Evolutionary conservation across 202 grass and related monocot species (phyloP).

Genomic region (Elaeis oleifera): DNA sequence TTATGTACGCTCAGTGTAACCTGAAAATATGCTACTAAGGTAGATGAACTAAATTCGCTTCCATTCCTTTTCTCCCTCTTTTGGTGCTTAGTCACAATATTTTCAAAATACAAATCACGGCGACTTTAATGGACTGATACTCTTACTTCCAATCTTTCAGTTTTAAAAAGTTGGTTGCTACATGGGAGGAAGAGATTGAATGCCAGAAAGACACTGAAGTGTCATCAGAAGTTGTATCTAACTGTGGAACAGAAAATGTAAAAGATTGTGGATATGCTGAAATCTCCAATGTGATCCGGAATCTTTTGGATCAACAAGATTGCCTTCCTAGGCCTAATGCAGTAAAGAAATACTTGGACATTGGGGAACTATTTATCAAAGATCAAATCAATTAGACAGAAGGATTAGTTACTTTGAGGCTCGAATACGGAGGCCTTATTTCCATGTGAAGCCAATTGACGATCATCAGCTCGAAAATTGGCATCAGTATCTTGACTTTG

Average conservation of each 20-base stretch:
- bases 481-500: conserved; percentile 86
- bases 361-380: conserved; percentile 59
- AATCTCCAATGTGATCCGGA: conserved; percentile 38
- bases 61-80: too few relatives aligned
- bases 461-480: conserved; percentile 74
- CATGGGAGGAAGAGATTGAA: conserved; percentile 51
- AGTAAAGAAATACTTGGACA: conserved; percentile 51
- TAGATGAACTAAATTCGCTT: too few relatives aligned
- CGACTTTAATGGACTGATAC: too few relatives aligned
- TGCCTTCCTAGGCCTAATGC: conserved; percentile 28
- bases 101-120: too few relatives aligned
- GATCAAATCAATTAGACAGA: conserved; percentile 57
- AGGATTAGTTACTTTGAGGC: conserved; percentile 68
- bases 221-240: conserved; percentile 25
- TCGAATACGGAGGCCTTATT: conserved; percentile 62
- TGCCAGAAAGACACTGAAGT: conserved; percentile 27
- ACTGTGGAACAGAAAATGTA: conserved; percentile 36
- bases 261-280: conserved; percentile 39
- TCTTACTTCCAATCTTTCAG: conserved; percentile 40
- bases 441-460: conserved; percentile 84
- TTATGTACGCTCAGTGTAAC: too few relatives aligned
- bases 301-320: conserved; percentile 38
- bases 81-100: too few relatives aligned
- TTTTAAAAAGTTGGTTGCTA: conserved; percentile 66
- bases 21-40: too few relatives aligned